These are phyloP conservation scores for Cetraspora pellucida DNA, from an alignment of 192 early-diverging fungal genomes.

Conservation along the genomic window DNA sequence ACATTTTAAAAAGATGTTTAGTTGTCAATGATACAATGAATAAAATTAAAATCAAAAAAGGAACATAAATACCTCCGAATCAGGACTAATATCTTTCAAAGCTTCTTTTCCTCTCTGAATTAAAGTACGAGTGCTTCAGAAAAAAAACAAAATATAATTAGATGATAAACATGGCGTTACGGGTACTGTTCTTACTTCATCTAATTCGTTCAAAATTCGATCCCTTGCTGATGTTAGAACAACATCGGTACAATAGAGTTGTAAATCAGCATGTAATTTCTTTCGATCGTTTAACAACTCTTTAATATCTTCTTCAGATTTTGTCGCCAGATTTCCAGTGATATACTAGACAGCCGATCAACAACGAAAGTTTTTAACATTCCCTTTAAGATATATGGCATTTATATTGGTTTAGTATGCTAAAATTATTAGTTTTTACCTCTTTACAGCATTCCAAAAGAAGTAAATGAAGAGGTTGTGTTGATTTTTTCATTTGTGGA, in stretches of 20 bases:
- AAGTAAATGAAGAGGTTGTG: conserved; percentile 12
- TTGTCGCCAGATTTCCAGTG: conserved; percentile 45
- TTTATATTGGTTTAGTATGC: background rate
- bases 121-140: conserved; percentile 33
- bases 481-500: background rate
- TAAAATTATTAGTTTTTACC: background rate
- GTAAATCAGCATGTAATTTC: conserved; percentile 44
- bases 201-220: conserved; percentile 44
- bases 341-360: conserved; percentile 43
- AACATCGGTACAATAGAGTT: conserved; percentile 48
- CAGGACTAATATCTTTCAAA: conserved; percentile 44
- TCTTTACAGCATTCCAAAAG: conserved; percentile 1
- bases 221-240: conserved; percentile 47
- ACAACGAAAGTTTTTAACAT: conserved; percentile 21
- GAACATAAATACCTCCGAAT: conserved; percentile 40
- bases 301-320: conserved; percentile 48
- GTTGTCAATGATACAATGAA: background rate
- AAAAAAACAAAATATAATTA: conserved; percentile 29
- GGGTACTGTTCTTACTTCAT: conserved; percentile 37
- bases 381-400: background rate
- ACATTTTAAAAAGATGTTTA: background rate
- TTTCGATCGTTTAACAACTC: conserved; percentile 46
- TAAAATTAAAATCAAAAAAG: background rate
- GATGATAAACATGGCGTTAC: conserved; percentile 5
- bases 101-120: conserved; percentile 42